phyloP scores from a whole-genome alignment of 441 rosid genomes.

The Omphalea diandra region DNA sequence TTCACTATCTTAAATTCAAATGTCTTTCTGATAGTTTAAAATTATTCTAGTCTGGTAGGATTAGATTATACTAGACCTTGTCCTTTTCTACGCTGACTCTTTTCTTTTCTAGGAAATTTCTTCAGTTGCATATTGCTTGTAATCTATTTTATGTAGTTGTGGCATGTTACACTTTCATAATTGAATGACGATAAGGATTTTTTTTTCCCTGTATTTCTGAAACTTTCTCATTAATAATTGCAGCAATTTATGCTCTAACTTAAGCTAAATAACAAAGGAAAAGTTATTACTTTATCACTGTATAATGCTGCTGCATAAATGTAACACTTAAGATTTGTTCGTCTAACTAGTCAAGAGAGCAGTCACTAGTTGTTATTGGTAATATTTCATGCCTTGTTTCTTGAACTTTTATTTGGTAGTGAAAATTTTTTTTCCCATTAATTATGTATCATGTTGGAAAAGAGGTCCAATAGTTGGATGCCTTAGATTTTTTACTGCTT shows the following conservation, averaged over 20 bases:
- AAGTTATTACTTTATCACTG: background rate
- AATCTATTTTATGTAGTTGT: background rate
- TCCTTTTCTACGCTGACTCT: background rate
- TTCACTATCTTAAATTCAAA: background rate
- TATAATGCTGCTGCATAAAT: background rate
- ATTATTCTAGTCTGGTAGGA: background rate
- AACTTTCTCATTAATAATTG: background rate
- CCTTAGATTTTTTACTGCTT: background rate
- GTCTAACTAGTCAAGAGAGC: background rate
- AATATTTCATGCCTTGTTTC: background rate
- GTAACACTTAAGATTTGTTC: background rate
- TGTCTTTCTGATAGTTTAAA: background rate
- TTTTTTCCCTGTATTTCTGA: constrained; percentile 8
- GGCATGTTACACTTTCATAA: background rate
- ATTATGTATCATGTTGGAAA: background rate
- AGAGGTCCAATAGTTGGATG: background rate
- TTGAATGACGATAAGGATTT: background rate
- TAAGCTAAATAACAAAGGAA: background rate
- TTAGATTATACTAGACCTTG: background rate
- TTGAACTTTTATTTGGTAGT: background rate
- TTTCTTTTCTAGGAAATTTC: background rate
- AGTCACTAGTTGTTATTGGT: background rate
- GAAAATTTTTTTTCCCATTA: background rate
- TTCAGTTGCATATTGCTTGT: background rate
- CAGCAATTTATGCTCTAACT: background rate